These are phyloP conservation scores for Primulina huaijiensis DNA, from an alignment of 257 asterid genomes.

Conservation along the genomic window DNA sequence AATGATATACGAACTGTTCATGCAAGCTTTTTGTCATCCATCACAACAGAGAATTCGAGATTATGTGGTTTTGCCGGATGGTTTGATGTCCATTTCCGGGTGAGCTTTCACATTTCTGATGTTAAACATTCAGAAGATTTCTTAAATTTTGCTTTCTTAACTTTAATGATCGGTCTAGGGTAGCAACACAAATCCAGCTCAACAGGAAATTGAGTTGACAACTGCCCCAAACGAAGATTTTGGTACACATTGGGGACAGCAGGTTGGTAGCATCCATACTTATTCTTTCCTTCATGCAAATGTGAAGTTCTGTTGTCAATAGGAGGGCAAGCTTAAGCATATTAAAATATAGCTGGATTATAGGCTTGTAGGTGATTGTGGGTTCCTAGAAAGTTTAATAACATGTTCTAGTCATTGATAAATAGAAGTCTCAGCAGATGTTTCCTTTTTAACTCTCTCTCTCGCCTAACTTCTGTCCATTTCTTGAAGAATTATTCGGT, in stretches of 20 bases:
- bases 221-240: slow-evolving; percentile 73
- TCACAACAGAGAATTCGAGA: slow-evolving; percentile 57
- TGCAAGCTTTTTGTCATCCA: slow-evolving; percentile 60
- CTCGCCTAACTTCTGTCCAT: slow-evolving; percentile 9
- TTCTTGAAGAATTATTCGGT: not conserved
- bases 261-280: slow-evolving; percentile 44
- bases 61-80: slow-evolving; percentile 95
- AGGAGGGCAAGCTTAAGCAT: not conserved
- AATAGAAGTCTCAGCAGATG: not conserved
- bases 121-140: slow-evolving; percentile 4
- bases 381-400: not conserved
- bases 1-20: slow-evolving; percentile 53
- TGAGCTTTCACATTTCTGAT: slow-evolving; percentile 36
- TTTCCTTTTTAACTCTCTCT: not conserved
- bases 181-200: slow-evolving; percentile 60
- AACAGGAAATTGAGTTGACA: slow-evolving; percentile 67
- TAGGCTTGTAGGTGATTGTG: not conserved
- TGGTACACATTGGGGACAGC: slow-evolving; percentile 98
- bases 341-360: not conserved
- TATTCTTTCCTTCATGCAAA: not conserved
- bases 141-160: slow-evolving; percentile 9
- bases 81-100: slow-evolving; percentile 99
- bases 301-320: slow-evolving; percentile 1
- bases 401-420: not conserved
- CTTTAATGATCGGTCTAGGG: slow-evolving; percentile 48